Conservation (phyloP, 2,329 filamentous ascomycete genomes). For the Coniochaeta sp. region DNA sequence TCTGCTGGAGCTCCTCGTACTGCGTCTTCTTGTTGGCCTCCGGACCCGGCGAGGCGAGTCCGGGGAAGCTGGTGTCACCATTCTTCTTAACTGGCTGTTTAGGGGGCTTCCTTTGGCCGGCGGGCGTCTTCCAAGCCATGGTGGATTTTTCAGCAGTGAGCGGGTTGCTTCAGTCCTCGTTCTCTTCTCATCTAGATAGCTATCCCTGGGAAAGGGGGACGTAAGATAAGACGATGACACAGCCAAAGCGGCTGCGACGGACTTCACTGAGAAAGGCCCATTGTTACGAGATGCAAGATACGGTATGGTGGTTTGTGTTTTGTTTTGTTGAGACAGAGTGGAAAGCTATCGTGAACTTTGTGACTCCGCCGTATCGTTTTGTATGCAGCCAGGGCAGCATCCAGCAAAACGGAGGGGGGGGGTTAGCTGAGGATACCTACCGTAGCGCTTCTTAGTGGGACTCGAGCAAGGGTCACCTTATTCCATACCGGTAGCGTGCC, state of each 20-base stretch:
- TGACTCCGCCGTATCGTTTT: not conserved
- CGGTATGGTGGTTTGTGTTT: not conserved
- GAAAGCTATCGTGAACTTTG: not conserved
- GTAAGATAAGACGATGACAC: conserved; percentile 30
- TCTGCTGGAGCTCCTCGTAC: conserved; percentile 78
- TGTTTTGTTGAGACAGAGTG: not conserved
- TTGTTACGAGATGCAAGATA: conserved; percentile 14
- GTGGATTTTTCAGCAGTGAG: conserved; percentile 16
- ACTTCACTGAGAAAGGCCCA: conserved; percentile 41
- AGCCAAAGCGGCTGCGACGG: conserved; percentile 43
- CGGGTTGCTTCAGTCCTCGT: not conserved
- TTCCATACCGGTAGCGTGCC: not conserved
- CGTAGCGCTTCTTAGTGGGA: not conserved
- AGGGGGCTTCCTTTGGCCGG: conserved; percentile 40
- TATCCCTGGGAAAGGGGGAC: not conserved
- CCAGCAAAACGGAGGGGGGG: not conserved
- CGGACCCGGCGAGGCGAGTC: conserved; percentile 36
- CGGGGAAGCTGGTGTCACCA: conserved; percentile 41
- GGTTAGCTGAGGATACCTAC: not conserved
- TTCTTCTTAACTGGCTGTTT: conserved; percentile 29
- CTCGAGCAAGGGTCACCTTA: not conserved
- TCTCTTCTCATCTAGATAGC: not conserved
- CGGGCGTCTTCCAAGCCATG: conserved; percentile 46
- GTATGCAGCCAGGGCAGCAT: not conserved
- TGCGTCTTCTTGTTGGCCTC: conserved; percentile 42